Base-by-base conservation (phyloP, 257 asterid species). In the Forsythia viridissima region DNA sequence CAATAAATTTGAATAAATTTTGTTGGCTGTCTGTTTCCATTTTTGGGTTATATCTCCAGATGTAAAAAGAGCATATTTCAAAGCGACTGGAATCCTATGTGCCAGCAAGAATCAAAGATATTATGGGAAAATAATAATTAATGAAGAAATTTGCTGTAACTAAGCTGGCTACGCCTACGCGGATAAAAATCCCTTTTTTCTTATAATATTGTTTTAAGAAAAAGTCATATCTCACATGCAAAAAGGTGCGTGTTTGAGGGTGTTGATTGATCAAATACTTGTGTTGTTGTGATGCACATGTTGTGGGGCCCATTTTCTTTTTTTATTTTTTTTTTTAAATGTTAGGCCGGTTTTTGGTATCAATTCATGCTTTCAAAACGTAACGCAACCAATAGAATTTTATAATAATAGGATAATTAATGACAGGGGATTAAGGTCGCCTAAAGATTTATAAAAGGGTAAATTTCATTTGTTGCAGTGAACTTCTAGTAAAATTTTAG, bases 81-180 rank as follows among this genome's bases (percentile, higher is more conserved):
- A 24, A 46, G 12, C 16, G 55, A 46, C 7, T 46, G 55, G 55
- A 8, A 46, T 11, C 55, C 15, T 46, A 11, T 11, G 55, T 44
- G 79, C 85, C 82, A 77, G 76, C 72, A 30, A 24, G n/a, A 42
- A 24, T 24, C 24, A 24, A 24, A 24, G 24, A 24, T 24, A 24
- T 24, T 24, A 24, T 24, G 24, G 24, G 24, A 0, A 24, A 67
- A 78, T 8, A 15, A 16, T 5, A 21, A 73, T 0, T 1, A 4
- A 2, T 44, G 43, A 21, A 43, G 42, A 77, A 70, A 77, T 78
- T 80, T 84, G 85, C 85, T 84, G 85, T 78, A 78, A 72, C 71
- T 71, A 75, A 71, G 83, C 88, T 84, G 88, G 79, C 84, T 59
- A 84, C 61, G 48, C 73, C 84, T 59, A 84, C 61, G 48, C 73